Base-by-base conservation (phyloP, 2,329 filamentous ascomycete genomes). In the Penicillium olsonii region DNA sequence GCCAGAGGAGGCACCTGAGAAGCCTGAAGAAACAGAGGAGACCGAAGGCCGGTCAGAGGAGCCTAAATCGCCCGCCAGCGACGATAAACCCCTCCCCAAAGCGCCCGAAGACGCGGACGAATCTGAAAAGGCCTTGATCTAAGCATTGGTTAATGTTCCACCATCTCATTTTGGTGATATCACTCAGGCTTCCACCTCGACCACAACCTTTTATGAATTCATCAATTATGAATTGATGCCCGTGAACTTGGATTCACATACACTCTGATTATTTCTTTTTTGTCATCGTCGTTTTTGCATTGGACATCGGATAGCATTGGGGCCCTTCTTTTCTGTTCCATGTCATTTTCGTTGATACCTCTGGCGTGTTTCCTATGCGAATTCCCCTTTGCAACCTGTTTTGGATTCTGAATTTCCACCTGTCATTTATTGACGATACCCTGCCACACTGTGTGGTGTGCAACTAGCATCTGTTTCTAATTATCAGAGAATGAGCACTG, bases 371-470 rank as follows among this genome's bases (percentile, higher is more conserved):
- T 56, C 17, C 37, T 55, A 50, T 53, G 54, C 47, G 48, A 46
- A 29, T 42, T 29, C 41, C 34, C 27, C 20, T 38, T 40, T 40
- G n/a, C 35, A 38, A 19, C 5, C 5, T 31, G 31, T n/a, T 22
- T 38, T 53, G 31, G 29, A 31, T 18, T 37, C 42, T 48, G 45
- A 42, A 47, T 50, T 38, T 53, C 38, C 40, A 48, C 31, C 49
- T 61, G 55, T 53, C 55, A 61, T 50, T 54, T 54, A 54, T 52
- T 55, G 57, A 59, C 57, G 59, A 61, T 61, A 61, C 59, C 59
- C 59, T 59, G 42, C 55, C 53, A 53, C 52, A 20, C 17, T 50
- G 19, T 26, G 52, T 60, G 57, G 57, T 37, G 44, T 50, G 46
- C 59, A 57, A 45, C 42, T 38, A 35, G 37, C 42, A 47, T 46